Conservation (phyloP, 441 rosid genomes). For the Corymbia citriodora region DNA sequence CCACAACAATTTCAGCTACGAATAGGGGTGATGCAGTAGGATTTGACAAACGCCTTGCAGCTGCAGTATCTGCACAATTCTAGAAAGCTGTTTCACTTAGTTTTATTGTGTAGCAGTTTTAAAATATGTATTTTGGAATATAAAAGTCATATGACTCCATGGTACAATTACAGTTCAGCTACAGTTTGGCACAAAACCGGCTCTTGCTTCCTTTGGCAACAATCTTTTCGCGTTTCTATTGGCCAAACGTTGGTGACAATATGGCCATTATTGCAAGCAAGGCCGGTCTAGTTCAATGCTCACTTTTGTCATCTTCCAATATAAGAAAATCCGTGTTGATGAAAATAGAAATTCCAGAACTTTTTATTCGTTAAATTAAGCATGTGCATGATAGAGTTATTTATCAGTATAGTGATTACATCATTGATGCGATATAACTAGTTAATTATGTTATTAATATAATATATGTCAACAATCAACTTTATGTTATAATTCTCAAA, state of each 20-base stretch:
- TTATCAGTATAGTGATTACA: not conserved
- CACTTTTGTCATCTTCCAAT: not conserved
- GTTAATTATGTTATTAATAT: not conserved
- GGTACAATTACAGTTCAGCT: not conserved
- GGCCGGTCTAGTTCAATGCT: not conserved
- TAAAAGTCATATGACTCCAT: not conserved
- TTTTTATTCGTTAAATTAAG: not conserved
- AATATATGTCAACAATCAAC: too few relatives aligned
- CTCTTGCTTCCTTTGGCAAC: not conserved
- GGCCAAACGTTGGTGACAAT: not conserved
- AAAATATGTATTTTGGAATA: not conserved
- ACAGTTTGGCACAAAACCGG: not conserved
- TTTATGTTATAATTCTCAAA: not conserved
- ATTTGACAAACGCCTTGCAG: not conserved
- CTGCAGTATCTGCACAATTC: not conserved
- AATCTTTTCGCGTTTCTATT: not conserved
- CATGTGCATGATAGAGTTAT: not conserved
- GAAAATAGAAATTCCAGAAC: not conserved
- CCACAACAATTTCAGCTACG: not conserved
- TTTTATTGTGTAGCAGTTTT: not conserved
- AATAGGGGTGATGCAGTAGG: not conserved
- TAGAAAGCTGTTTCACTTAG: not conserved
- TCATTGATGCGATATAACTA: not conserved
- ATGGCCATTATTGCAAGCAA: not conserved
- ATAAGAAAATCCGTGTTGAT: not conserved